Evolutionary conservation across 2,329 filamentous ascomycete genomes (phyloP).

Genomic region (Cephalotrichum gorgonifer): DNA sequence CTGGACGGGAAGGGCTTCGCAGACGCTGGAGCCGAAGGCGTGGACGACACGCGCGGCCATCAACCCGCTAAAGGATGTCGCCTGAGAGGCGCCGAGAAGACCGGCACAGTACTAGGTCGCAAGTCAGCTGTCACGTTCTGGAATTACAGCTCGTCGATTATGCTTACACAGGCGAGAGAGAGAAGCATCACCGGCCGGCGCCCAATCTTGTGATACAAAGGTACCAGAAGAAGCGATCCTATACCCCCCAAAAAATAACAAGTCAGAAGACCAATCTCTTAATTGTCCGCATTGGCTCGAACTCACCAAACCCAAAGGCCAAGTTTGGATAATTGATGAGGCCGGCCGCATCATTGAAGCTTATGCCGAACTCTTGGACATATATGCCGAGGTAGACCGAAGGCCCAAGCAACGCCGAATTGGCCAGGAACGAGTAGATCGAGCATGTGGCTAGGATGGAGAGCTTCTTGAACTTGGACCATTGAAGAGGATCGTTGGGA

Average conservation of each 20-base stretch:
- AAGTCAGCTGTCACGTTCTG: not conserved
- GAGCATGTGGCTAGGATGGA: slow-evolving; percentile 35
- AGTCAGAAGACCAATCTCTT: not conserved
- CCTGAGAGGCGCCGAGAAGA: slow-evolving; percentile 25
- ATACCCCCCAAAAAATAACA: too few relatives aligned
- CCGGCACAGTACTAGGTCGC: slow-evolving; percentile 25
- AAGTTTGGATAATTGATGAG: slow-evolving; percentile 51
- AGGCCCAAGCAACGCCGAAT: slow-evolving; percentile 37
- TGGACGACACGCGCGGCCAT: slow-evolving; percentile 29
- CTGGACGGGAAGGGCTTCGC: slow-evolving; percentile 33
- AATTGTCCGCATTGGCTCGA: not conserved
- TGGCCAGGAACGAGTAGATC: slow-evolving; percentile 15
- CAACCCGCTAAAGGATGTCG: slow-evolving; percentile 22
- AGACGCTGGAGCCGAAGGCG: slow-evolving; percentile 29
- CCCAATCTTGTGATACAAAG: slow-evolving; percentile 41
- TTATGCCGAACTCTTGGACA: slow-evolving; percentile 38
- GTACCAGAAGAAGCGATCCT: slow-evolving; percentile 43
- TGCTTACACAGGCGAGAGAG: slow-evolving; percentile 23
- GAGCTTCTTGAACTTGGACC: slow-evolving; percentile 44
- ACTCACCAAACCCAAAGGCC: slow-evolving; percentile 43
- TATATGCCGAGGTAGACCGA: slow-evolving; percentile 48
- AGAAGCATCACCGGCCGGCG: slow-evolving; percentile 30
- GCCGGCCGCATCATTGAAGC: slow-evolving; percentile 38
- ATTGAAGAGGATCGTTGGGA: slow-evolving; percentile 51
- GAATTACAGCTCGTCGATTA: not conserved